Evolutionary conservation across 768 basidiomycete species (phyloP), one percentile per base, ranked within the genome.

Genomic region (Psilocybe cubensis): DNA sequence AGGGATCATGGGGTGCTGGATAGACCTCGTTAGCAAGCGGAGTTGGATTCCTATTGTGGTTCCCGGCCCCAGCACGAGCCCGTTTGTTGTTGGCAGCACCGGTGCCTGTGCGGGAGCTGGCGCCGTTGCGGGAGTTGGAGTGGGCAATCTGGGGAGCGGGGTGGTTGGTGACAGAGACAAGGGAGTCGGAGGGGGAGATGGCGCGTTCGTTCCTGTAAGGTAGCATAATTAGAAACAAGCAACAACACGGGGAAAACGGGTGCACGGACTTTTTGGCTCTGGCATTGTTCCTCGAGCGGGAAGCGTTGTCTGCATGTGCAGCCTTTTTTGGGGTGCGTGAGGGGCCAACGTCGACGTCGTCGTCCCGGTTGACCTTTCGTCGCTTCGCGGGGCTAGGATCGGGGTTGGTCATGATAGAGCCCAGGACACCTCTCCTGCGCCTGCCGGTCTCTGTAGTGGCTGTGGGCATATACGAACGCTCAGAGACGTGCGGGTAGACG

Each of bases 401-500:
- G 9, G 78, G 76, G 9, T 77, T 76, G 56, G 76, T 79, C 47
- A 70, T 66, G 41, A 77, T 75, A 66, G 84, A 84, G 31, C 81
- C 80, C 44, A 81, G 79, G 6, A 78, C 83, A 23, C 79, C 79
- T 63, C 88, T 75, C 58, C 86, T 76, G 52, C 89, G 75, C 46
- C 89, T 74, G 11, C 86, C 86, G n/a, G 81, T 80, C 70, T 91
- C 91, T 57, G 81, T 72, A 41, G 83, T 79, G 25, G 75, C 69
- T 11, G 77, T 67, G n/a, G 89, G 87, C 78, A 86, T 82, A 66
- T 81, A 90, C 7, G 86, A 83, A 51, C 84, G 80, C 25, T 84
- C 76, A 29, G 88, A 83, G 55, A 92, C 85, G 70, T 92, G 90
- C 2, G 91, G 91, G 69, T 89, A 93, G 4, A 81, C 77, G 7